A percentile compares a stretch with the other conserved stretches of the same genome.
These are phyloP conservation scores for Fraxinus ornus DNA, from an alignment of 305 asterid species.

Conservation along the genomic window DNA sequence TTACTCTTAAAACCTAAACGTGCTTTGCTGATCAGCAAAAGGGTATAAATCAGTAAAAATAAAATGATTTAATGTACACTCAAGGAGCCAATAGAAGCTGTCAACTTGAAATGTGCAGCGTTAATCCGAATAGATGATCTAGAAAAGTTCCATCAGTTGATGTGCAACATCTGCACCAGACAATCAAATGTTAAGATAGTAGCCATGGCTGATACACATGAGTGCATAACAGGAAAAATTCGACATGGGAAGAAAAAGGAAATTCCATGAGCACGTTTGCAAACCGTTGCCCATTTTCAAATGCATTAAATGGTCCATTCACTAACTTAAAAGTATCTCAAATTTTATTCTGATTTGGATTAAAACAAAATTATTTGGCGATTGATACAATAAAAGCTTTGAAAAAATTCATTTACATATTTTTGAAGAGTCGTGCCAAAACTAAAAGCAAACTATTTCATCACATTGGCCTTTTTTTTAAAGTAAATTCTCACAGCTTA, in stretches of 20 bases:
- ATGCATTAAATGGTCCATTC: too few relatives aligned
- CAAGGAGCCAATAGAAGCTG: neutral
- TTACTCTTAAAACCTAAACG: neutral
- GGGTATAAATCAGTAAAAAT: neutral
- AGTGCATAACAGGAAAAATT: neutral
- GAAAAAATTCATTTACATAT: neutral
- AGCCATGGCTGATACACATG: neutral
- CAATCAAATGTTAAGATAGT: neutral
- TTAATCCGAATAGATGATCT: constrained; percentile 24
- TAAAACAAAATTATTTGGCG: neutral
- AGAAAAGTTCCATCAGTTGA: constrained; percentile 75
- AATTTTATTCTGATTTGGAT: neutral
- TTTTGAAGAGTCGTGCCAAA: neutral
- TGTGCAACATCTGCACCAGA: constrained; percentile 70
- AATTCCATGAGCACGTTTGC: neutral
- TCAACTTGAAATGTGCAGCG: neutral
- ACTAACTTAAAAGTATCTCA: neutral
- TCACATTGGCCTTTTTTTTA: neutral
- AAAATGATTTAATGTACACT: neutral
- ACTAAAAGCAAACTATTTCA: neutral
- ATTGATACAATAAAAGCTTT: neutral
- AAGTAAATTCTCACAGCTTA: neutral
- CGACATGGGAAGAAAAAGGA: neutral
- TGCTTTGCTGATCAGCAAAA: neutral
- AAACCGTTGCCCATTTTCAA: neutral